These are phyloP conservation scores for Ceratocystis variospora DNA, from an alignment of 2,329 filamentous ascomycete species.

Conservation along the genomic window DNA sequence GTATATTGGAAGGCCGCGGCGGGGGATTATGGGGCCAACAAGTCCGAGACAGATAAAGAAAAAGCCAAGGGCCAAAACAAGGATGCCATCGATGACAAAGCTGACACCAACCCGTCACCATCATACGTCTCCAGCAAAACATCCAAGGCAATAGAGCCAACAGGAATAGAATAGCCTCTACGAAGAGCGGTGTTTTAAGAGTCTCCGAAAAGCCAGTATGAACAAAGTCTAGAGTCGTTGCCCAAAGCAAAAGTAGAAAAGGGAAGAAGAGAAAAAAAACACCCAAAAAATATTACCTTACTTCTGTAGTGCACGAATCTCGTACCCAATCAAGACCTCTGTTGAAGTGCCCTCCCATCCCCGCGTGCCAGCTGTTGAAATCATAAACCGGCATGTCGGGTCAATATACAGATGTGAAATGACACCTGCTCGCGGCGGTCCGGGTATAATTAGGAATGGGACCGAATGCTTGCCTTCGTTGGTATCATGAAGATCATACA, in stretches of 20 bases:
- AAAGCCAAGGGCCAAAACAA: not conserved
- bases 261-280: not conserved
- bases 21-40: not conserved
- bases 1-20: conserved; percentile 28
- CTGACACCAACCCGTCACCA: not conserved
- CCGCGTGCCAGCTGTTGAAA: conserved; percentile 78
- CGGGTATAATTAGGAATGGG: conserved; percentile 92
- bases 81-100: not conserved
- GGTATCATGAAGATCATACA: conserved; percentile 72
- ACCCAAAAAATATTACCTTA: not conserved
- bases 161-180: no score
- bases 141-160: not conserved
- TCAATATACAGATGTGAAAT: conserved; percentile 80
- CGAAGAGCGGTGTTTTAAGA: not conserved
- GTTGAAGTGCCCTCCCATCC: conserved; percentile 90
- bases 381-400: conserved; percentile 76
- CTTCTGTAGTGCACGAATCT: conserved; percentile 42
- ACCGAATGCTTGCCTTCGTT: conserved; percentile 59
- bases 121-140: not conserved
- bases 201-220: not conserved
- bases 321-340: conserved; percentile 86
- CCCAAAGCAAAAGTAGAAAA: no score
- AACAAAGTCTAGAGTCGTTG: not conserved
- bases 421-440: conserved; percentile 67
- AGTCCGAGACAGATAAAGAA: not conserved